These are phyloP conservation scores for Coelastrella sp. DNA, from an alignment of 139 green algal species.

Conservation along the genomic window DNA sequence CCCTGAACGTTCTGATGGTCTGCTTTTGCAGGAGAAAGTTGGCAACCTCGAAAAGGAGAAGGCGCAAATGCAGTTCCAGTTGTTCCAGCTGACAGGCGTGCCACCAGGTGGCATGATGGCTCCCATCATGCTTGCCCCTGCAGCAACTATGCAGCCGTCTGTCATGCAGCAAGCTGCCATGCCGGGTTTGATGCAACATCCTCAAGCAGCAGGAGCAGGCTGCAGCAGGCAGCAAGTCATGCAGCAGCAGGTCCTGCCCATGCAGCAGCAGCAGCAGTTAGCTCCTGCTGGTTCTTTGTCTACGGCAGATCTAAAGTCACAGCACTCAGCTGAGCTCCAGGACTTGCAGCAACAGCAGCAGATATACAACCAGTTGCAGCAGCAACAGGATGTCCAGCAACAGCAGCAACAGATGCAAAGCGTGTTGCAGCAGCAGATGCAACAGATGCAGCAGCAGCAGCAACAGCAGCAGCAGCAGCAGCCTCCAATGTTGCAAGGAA, in stretches of 20 bases:
- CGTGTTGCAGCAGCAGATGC: slow-evolving; percentile 29
- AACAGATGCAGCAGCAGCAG: slow-evolving; percentile 27
- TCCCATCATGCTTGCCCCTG: not conserved
- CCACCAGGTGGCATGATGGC: slow-evolving; percentile 53
- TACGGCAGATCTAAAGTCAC: slow-evolving; percentile 18
- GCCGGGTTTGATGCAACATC: not conserved
- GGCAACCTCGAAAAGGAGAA: slow-evolving; percentile 63
- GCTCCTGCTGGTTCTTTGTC: slow-evolving; percentile 9
- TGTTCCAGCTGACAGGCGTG: slow-evolving; percentile 16
- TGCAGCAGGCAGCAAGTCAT: not conserved
- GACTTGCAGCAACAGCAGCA: not conserved
- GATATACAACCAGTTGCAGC: not conserved
- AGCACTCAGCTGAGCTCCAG: slow-evolving; percentile 5
- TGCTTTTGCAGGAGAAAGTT: slow-evolving; percentile 64
- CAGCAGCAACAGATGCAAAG: not conserved
- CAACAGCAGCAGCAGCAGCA: slow-evolving; percentile 29
- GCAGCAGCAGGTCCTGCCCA: slow-evolving; percentile 18
- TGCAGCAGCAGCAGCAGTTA: slow-evolving; percentile 40
- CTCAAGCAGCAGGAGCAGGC: not conserved
- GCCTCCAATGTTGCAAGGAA: not conserved
- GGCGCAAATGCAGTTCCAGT: slow-evolving; percentile 64
- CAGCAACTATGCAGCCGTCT: not conserved
- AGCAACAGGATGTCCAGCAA: not conserved
- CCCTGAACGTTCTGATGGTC: not conserved
- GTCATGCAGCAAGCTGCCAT: slow-evolving; percentile 6